Percentiles rank a stretch among this genome's conserved stretches.
These are phyloP conservation scores for Patellifolia procumbens DNA, from an alignment of 179 eudicot genomes.

Conservation along the genomic window DNA sequence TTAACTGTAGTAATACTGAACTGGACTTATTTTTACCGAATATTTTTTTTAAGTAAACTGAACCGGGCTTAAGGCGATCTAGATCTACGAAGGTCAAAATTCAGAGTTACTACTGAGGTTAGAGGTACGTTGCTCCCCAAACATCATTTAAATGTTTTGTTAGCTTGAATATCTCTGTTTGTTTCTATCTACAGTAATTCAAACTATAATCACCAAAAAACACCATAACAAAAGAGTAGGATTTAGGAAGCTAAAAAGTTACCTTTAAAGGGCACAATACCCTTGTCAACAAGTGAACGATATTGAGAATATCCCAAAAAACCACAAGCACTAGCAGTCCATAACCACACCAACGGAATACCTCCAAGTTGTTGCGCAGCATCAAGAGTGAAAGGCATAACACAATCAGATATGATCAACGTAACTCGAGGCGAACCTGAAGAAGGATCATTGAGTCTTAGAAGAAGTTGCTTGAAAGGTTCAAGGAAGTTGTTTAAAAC, in stretches of 20 bases:
- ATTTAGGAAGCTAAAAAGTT: not conserved
- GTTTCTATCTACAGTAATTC: too few species aligned
- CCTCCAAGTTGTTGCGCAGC: constrained; percentile 25
- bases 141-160: too few species aligned
- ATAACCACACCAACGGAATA: constrained; percentile 18
- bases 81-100: too few species aligned
- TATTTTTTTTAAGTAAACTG: too few species aligned
- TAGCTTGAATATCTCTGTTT: too few species aligned
- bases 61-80: too few species aligned
- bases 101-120: too few species aligned
- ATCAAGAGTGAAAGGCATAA: constrained; percentile 31
- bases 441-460: constrained; percentile 22
- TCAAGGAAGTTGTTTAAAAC: constrained; percentile 20
- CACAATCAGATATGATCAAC: constrained; percentile 27
- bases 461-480: constrained; percentile 38
- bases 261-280: constrained; percentile 34
- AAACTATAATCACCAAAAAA: too few species aligned
- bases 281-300: constrained; percentile 17
- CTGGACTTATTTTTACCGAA: too few species aligned
- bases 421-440: constrained; percentile 26
- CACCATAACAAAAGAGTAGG: not conserved
- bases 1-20: too few species aligned
- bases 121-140: too few species aligned
- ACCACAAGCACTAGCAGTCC: constrained; percentile 36
- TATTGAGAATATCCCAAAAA: constrained; percentile 32